phyloP scores from a whole-genome alignment of 2,329 filamentous ascomycete genomes.

The Fusarium sp. region DNA sequence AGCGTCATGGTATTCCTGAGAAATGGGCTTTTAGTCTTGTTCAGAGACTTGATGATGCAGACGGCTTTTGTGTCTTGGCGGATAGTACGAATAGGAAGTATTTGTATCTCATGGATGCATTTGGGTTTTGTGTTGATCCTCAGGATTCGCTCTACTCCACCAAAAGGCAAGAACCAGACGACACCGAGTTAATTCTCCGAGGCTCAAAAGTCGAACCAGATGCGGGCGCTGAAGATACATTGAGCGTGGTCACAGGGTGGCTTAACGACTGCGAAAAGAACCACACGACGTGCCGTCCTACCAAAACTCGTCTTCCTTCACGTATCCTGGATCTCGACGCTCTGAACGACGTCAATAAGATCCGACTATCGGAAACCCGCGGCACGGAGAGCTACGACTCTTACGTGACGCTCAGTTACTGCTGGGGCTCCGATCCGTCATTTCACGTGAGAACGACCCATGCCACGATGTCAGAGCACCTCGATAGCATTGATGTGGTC shows the following conservation, averaged over 20 bases:
- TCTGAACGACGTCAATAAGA: background rate
- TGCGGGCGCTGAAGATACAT: background rate
- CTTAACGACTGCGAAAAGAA: background rate
- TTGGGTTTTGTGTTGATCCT: conserved; percentile 20
- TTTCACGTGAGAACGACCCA: conserved; percentile 2
- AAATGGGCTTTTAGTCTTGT: conserved; percentile 7
- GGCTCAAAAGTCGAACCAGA: background rate
- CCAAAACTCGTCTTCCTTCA: background rate
- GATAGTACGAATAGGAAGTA: background rate
- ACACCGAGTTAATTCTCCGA: background rate
- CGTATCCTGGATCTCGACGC: conserved; percentile 14
- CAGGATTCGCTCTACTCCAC: background rate
- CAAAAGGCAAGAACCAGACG: rapidly evolving
- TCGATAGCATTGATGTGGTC: background rate
- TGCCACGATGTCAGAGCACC: background rate
- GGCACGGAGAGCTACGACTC: rapidly evolving
- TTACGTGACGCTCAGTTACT: conserved; percentile 24
- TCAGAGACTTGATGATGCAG: conserved; percentile 1
- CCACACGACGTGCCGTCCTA: background rate
- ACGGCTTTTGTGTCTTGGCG: conserved; percentile 10
- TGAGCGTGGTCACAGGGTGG: background rate
- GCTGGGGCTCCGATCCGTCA: conserved; percentile 5
- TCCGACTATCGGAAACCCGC: conserved; percentile 6
- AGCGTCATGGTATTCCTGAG: background rate
- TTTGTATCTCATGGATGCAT: background rate